A percentile compares a stretch with the other conserved stretches of the same genome.
These are phyloP conservation scores for Eucalyptus decipiens DNA, from an alignment of 345 rosid genomes.

Conservation along the genomic window DNA sequence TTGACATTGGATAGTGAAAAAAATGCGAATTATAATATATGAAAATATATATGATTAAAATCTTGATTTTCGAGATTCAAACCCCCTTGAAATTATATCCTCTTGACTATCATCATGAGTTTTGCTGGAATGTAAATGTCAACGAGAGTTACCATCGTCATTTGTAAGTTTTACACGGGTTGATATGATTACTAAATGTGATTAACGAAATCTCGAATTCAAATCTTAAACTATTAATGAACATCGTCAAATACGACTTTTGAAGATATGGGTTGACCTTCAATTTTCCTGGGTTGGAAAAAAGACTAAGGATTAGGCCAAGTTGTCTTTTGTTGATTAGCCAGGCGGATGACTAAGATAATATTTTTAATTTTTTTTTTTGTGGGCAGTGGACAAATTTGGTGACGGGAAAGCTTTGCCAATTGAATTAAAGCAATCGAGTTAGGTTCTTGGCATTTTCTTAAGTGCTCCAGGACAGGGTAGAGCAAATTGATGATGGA, in stretches of 20 bases:
- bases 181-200: not conserved
- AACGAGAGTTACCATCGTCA: not conserved
- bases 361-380: not conserved
- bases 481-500: not conserved
- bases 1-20: not conserved
- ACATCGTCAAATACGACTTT: not conserved
- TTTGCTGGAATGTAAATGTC: not conserved
- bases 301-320: not conserved
- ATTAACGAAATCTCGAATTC: not conserved
- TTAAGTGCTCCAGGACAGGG: not conserved
- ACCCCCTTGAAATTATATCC: not conserved
- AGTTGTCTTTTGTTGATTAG: not conserved
- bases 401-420: not conserved
- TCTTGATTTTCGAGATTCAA: not conserved
- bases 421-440: not conserved
- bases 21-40: not conserved
- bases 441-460: not conserved
- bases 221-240: not conserved
- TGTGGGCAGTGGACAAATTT: not conserved
- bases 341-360: not conserved
- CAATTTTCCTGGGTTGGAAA: not conserved
- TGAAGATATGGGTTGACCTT: not conserved
- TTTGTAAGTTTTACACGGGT: not conserved
- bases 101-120: not conserved
- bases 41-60: not conserved